Evolutionary conservation across 768 basidiomycete genomes (phyloP).

Genomic region (Cantharellus anzutake): DNA sequence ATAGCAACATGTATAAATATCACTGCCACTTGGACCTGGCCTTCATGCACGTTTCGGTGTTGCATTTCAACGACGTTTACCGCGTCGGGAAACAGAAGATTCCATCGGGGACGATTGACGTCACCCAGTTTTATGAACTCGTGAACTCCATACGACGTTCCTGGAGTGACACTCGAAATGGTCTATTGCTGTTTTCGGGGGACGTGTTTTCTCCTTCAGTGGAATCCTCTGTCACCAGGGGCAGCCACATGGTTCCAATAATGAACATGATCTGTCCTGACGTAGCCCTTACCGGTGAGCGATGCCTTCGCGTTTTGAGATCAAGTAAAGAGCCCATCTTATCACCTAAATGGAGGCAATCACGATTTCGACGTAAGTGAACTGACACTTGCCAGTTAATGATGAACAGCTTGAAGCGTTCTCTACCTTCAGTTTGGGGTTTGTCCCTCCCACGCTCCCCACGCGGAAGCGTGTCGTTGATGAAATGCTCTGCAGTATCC

Average conservation of each 20-base stretch:
- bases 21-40: background rate
- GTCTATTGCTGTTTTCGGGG: slow-evolving; percentile 71
- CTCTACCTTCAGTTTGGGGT: slow-evolving; percentile 13
- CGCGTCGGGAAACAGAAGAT: slow-evolving; percentile 61
- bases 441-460: slow-evolving; percentile 3
- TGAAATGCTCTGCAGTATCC: slow-evolving; percentile 21
- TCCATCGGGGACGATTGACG: slow-evolving; percentile 49
- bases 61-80: slow-evolving; percentile 38
- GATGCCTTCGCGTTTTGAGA: background rate
- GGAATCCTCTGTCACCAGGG: slow-evolving; percentile 74
- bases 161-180: slow-evolving; percentile 40
- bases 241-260: slow-evolving; percentile 45
- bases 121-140: slow-evolving; percentile 66
- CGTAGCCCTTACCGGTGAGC: slow-evolving; percentile 57
- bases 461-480: background rate
- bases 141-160: slow-evolving; percentile 39
- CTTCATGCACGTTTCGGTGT: slow-evolving; percentile 12
- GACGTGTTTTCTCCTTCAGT: slow-evolving; percentile 77
- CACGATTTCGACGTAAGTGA: slow-evolving; percentile 61
- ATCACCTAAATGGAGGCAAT: slow-evolving; percentile 35
- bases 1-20: too few relatives aligned
- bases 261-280: slow-evolving; percentile 69
- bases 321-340: too few relatives aligned
- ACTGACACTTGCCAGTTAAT: background rate
- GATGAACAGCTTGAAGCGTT: background rate